Conservation (phyloP, 1,284 basidiomycete genomes). For the Ganoderma leucocontextum region DNA sequence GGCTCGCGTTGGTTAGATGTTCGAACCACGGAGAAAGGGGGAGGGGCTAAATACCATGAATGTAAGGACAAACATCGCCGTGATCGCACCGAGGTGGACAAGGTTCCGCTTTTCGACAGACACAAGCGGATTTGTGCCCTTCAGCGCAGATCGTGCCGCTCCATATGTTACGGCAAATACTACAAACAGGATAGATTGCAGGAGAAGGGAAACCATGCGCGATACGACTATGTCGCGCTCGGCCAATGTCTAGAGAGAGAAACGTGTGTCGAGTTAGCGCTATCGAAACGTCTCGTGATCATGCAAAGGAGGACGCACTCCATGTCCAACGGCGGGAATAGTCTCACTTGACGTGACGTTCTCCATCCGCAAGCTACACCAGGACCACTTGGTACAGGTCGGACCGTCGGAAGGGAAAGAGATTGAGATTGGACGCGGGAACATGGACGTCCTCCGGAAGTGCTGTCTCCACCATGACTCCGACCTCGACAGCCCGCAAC, state of each 20-base stretch:
- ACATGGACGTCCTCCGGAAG: no score
- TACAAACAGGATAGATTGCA: background rate
- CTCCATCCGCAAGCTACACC: background rate
- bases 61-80: background rate
- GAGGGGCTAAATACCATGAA: background rate
- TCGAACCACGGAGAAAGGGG: background rate
- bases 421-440: no score
- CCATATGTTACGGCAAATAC: background rate
- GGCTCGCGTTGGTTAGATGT: background rate
- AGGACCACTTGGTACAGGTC: background rate
- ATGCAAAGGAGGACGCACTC: background rate
- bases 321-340: background rate
- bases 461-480: no score
- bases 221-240: background rate
- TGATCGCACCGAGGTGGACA: background rate
- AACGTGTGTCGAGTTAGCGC: background rate
- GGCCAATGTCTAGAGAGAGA: background rate
- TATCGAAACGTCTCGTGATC: background rate
- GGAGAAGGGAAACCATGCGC: background rate
- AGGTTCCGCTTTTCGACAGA: background rate
- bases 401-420: background rate
- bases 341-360: background rate
- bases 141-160: background rate
- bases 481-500: background rate
- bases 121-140: background rate